Evolutionary conservation across 768 basidiomycete genomes (phyloP), one percentile per base, ranked within the genome.

Genomic region (Tylopilus rubrobrunneus): DNA sequence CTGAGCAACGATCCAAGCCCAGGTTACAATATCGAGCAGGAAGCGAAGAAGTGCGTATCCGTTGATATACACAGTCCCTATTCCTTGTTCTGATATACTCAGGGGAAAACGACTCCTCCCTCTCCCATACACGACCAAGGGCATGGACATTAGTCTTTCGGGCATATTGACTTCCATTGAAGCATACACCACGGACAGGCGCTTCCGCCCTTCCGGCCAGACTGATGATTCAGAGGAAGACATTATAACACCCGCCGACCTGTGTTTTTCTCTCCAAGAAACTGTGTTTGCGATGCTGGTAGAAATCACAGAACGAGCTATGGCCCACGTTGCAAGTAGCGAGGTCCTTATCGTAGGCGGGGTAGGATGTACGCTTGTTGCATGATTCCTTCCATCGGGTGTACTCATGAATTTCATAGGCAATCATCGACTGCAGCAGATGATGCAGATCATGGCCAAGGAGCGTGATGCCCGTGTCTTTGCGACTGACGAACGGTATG

Each of bases 271-370:
- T 6, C 75, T 99, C 4, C 97, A 99, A 72, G 97, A 99, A 72
- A 97, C 91, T 0, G 85, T 98, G 1, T 99, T 89, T 68, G 89
- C 95, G 0, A 99, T 99, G 97, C 78, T 99, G 3, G 97, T 99
- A 15, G 97, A 99, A 73, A 99, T 98, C 56, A 98, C 97, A 0
- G 97, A 99, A 70, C 79, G 97, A 37, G 97, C 97, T 10, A 98
- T 99, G 97, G 97, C 97, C 28, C 97, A 98, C 70, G 95, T 98
- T 21, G 90, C 90, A 11, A 96, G 92, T 62, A 92, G 82, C 69
- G 95, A 99, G 63, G 95, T 98, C 1, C 79, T 99, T 39, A 94
- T 99, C 51, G 97, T 99, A 8, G 97, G 97, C 4, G 97, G 97
- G 33, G 97, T 99, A n/a, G 97, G 97, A n/a, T 94, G 96, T 96